Evolutionary conservation across 495 filamentous ascomycete genomes (phyloP).

Genomic region (Chaetomidium leptoderma): DNA sequence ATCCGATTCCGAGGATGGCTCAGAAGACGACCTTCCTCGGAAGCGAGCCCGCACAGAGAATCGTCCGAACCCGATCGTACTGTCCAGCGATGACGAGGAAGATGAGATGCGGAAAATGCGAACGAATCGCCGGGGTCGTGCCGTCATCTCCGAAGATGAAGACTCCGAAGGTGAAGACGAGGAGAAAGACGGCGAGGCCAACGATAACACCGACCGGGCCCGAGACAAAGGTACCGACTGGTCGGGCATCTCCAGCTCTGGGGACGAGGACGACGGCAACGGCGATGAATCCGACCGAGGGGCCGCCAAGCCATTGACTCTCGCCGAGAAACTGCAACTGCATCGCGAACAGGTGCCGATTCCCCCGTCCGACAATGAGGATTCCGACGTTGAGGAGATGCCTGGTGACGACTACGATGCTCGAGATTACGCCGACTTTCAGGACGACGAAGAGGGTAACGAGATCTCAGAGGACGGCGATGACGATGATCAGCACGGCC

Average conservation of each 20-base stretch:
- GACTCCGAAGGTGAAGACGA: conserved; percentile 9
- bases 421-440: conserved; percentile 19
- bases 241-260: conserved; percentile 4
- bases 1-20: conserved; percentile 18
- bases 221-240: background rate
- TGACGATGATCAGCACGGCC: background rate
- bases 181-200: background rate
- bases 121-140: background rate
- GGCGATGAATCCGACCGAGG: conserved; percentile 2
- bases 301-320: conserved; percentile 4
- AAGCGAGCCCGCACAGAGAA: conserved; percentile 10
- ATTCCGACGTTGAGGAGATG: conserved; percentile 11
- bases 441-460: conserved; percentile 22
- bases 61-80: background rate
- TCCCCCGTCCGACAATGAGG: conserved; percentile 8
- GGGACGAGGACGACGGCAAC: conserved; percentile 3
- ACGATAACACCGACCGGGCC: background rate
- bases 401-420: conserved; percentile 20
- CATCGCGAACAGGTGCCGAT: conserved; percentile 12
- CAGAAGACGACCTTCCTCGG: conserved; percentile 12
- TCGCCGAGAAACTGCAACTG: conserved; percentile 20
- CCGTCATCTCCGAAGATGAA: conserved; percentile 10
- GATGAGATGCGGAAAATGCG: conserved; percentile 3
- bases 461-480: conserved; percentile 3
- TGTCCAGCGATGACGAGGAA: conserved; percentile 18